These are phyloP conservation scores for Nannizziopsis arthrosporioides DNA, from an alignment of 2,329 filamentous ascomycete genomes.

Conservation along the genomic window DNA sequence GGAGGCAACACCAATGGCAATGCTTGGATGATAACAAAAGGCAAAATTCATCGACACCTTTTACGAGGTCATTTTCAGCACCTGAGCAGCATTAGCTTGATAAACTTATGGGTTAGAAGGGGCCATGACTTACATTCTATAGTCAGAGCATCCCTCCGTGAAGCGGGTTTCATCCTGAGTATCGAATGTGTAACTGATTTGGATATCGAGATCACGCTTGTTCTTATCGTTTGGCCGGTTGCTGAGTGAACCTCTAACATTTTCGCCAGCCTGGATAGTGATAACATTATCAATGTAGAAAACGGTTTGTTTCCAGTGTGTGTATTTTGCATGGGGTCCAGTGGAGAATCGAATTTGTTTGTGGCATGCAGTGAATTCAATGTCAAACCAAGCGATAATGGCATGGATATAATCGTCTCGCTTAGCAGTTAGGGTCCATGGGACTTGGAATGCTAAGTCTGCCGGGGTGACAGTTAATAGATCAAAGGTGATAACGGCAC, in stretches of 20 bases:
- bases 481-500: constrained; percentile 73
- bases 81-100: constrained; percentile 15
- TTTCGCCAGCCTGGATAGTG: constrained; percentile 79
- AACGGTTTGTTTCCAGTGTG: constrained; percentile 99
- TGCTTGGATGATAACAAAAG: neutral
- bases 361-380: constrained; percentile 96
- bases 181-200: constrained; percentile 68
- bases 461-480: constrained; percentile 76
- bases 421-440: constrained; percentile 64
- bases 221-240: constrained; percentile 92
- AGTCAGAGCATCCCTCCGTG: constrained; percentile 59
- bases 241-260: constrained; percentile 58
- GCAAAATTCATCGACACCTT: too few species aligned
- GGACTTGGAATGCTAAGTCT: constrained; percentile 72
- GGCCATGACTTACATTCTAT: constrained; percentile 50
- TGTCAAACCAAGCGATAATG: constrained; percentile 97
- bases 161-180: constrained; percentile 60
- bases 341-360: constrained; percentile 96
- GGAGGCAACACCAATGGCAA: neutral
- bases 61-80: constrained; percentile 18
- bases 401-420: constrained; percentile 94
- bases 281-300: constrained; percentile 93
- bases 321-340: constrained; percentile 96
- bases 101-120: neutral
- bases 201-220: constrained; percentile 86